Base-by-base conservation (phyloP, 352 stramenopile genomes). In the Nothophytophthora sp. region DNA sequence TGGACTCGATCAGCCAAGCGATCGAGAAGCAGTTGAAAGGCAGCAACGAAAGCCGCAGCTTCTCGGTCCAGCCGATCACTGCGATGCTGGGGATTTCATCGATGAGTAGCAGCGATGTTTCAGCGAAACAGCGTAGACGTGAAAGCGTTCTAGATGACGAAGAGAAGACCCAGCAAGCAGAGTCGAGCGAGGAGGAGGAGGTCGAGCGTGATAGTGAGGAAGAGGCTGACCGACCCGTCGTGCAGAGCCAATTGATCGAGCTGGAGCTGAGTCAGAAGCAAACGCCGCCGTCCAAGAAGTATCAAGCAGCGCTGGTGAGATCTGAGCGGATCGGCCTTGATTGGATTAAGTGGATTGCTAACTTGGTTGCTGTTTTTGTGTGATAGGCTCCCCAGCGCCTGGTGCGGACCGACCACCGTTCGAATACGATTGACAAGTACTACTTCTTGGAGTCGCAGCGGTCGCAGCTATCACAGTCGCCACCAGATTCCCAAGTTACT, bases 31-130 rank as follows among this genome's bases (percentile, higher is more conserved):
- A 81, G 45, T 55, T 98, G 6, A 81, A 88, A 60, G 88, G 86
- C 20, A 93, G 88, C 62, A 98, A 98, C 61, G 76, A 94, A 51
- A 92, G 86, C 40, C 70, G 93, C 28, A 85, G 75, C 18, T 98
- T 98, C 60, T 86, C 91, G 5, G 76, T 95, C 12, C 90, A 97
- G 63, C 81, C 85, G 34, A 92, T 95, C 44, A 85, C 78, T 16
- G 60, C 74, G 0, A 86, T 91, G 53, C 59, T 95, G 47, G 52
- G 40, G 16, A 51, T 63, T 11, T 50, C 60, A n/a, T 61, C 51
- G 45, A 29, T 30, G 39, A 55, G 22, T 36, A 71, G 28, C 36
- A 50, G 30, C 4, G 35, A 53, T 38, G 28, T 35, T 39, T 59
- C 45, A 22, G 36, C 43, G 37, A 55, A 60, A 24, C 55, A 69